A percentile compares a stretch with the other conserved stretches of the same genome.
phyloP scores from a whole-genome alignment of 1,284 basidiomycete species.

The Kwoniella shivajii region DNA sequence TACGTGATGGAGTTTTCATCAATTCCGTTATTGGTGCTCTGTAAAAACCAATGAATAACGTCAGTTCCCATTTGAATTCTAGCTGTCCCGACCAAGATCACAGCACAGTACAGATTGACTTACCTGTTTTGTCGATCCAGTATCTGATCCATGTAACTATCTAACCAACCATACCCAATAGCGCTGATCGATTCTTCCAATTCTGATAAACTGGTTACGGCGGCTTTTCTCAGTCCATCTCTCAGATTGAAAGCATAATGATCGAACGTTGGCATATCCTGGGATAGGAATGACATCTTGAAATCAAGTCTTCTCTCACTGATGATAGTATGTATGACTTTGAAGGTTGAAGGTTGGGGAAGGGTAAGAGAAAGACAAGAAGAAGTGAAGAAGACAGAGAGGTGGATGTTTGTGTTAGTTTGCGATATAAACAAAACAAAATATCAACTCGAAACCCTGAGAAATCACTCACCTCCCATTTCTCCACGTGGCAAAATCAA shows the following conservation, averaged over 20 bases:
- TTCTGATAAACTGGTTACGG: slow-evolving; percentile 32
- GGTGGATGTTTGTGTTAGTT: not conserved
- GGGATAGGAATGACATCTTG: slow-evolving; percentile 11
- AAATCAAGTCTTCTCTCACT: not conserved
- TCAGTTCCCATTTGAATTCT: not conserved
- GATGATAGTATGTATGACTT: too few relatives aligned
- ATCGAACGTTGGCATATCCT: slow-evolving; percentile 30
- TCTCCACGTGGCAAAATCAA: slow-evolving; percentile 12
- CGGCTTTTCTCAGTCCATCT: slow-evolving; percentile 33
- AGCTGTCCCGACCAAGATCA: not conserved
- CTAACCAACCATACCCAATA: slow-evolving; percentile 51
- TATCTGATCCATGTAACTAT: slow-evolving; percentile 48
- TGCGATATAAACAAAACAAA: slow-evolving; percentile 18
- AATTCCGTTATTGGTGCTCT: slow-evolving; percentile 49
- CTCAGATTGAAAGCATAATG: slow-evolving; percentile 43
- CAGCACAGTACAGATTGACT: not conserved
- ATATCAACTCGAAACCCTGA: slow-evolving; percentile 3
- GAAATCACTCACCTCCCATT: slow-evolving; percentile 12
- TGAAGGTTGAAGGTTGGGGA: not conserved
- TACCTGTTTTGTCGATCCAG: slow-evolving; percentile 28
- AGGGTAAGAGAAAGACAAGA: not conserved
- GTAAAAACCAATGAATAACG: not conserved
- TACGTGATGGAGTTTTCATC: slow-evolving; percentile 53
- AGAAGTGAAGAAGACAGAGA: not conserved
- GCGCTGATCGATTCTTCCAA: slow-evolving; percentile 44